These are phyloP conservation scores for Aspergillus tubingensis DNA, from an alignment of 2,329 filamentous ascomycete genomes.

Conservation along the genomic window DNA sequence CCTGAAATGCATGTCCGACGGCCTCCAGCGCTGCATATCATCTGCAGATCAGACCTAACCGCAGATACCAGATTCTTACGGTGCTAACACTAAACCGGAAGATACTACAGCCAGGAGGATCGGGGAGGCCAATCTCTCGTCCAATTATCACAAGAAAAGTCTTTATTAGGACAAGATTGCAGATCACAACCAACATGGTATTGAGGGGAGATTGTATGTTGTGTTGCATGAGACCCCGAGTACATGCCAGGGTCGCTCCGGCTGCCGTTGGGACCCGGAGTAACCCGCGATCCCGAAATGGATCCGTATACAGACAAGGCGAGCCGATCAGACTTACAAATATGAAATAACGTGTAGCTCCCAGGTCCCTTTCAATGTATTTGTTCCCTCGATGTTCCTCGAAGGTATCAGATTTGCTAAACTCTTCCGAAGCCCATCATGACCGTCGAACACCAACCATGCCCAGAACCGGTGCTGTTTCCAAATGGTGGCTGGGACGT, in stretches of 20 bases:
- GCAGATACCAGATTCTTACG: too few species aligned
- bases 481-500: slow-evolving; percentile 36
- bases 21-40: too few species aligned
- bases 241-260: background rate
- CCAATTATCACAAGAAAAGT: background rate
- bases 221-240: too few species aligned
- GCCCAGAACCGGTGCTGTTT: slow-evolving; percentile 21
- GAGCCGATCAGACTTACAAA: too few species aligned
- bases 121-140: too few species aligned
- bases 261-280: background rate
- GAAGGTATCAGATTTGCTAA: background rate
- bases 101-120: too few species aligned
- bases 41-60: too few species aligned
- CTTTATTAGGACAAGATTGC: too few species aligned
- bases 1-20: too few species aligned
- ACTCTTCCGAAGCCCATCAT: background rate
- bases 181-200: too few species aligned
- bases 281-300: background rate
- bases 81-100: too few species aligned
- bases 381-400: background rate
- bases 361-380: background rate
- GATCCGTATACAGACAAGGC: background rate
- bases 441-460: background rate
- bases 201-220: too few species aligned
- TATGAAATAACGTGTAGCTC: background rate